phyloP scores from a whole-genome alignment of 1,284 basidiomycete species.

The Apiotrichum akiyoshidainum region DNA sequence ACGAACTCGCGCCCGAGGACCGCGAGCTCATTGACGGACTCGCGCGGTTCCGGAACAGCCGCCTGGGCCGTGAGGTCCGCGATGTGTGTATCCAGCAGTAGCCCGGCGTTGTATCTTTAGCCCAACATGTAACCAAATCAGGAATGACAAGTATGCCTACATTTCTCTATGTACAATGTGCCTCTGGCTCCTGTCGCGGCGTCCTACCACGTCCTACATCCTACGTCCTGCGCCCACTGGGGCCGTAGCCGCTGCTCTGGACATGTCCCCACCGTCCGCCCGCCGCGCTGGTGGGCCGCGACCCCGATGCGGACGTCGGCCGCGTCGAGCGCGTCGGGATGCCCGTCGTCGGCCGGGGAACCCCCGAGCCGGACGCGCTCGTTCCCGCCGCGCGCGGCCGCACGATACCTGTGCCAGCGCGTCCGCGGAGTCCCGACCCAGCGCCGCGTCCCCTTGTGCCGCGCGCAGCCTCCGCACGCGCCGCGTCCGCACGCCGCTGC shows the following conservation, averaged over 20 bases:
- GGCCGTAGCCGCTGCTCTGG: conserved; percentile 48
- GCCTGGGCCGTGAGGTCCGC: conserved; percentile 36
- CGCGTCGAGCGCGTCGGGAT: conserved; percentile 7
- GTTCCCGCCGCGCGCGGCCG: no score
- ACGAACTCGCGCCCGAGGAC: conserved; percentile 31
- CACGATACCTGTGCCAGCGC: not conserved
- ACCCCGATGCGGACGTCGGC: not conserved
- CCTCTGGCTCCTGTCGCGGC: no score
- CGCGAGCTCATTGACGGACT: conserved; percentile 40
- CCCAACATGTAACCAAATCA: not conserved
- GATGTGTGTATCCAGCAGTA: conserved; percentile 44
- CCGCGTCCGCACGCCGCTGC: conserved; percentile 10
- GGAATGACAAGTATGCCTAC: not conserved
- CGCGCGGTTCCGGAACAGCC: conserved; percentile 33
- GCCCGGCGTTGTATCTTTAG: not conserved
- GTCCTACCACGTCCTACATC: no score
- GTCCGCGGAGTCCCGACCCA: conserved; percentile 1
- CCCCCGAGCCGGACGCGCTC: no score
- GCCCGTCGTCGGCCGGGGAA: conserved; percentile 4
- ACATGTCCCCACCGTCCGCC: conserved; percentile 42
- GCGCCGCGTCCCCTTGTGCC: conserved; percentile 3
- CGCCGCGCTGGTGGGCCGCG: conserved; percentile 9
- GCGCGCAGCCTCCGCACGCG: conserved; percentile 9
- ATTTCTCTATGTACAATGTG: not conserved
- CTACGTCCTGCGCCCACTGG: conserved; percentile 11